Evolutionary conservation across 148 eudicot species (phyloP).

Genomic region (Cornus controversa): DNA sequence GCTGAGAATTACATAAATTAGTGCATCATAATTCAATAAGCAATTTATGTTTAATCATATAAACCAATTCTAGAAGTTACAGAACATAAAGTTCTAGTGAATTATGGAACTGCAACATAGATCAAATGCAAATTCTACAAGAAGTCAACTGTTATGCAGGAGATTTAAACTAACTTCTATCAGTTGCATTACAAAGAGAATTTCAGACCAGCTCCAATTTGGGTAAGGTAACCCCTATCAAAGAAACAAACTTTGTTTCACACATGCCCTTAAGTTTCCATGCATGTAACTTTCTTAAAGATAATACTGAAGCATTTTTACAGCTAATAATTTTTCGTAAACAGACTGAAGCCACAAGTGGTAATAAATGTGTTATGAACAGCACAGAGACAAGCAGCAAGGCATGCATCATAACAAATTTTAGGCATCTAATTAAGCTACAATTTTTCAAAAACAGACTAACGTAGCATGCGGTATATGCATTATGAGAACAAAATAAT

Average conservation of each 20-base stretch:
- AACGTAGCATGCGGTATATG: not conserved
- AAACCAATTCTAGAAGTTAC: not conserved
- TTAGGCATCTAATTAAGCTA: not conserved
- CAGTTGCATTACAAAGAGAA: not conserved
- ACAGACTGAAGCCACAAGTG: no score
- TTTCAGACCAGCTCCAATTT: not conserved
- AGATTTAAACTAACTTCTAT: not conserved
- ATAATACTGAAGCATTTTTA: no score
- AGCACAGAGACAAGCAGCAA: no score
- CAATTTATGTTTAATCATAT: not conserved
- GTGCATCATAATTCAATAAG: conserved; percentile 3
- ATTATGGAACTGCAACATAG: not conserved
- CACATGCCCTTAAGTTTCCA: no score
- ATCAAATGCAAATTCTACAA: not conserved
- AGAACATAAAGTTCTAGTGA: not conserved
- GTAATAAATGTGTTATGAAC: no score
- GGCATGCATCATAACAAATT: no score
- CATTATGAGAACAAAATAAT: not conserved
- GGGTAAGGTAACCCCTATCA: no score
- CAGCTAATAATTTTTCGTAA: no score
- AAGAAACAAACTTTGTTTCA: no score
- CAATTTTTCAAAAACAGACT: no score
- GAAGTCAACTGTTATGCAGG: not conserved
- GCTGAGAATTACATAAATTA: conserved; percentile 35
- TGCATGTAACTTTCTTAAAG: no score